Conservation (phyloP, 106 monocot genomes). For the Dioscorea zingiberensis region DNA sequence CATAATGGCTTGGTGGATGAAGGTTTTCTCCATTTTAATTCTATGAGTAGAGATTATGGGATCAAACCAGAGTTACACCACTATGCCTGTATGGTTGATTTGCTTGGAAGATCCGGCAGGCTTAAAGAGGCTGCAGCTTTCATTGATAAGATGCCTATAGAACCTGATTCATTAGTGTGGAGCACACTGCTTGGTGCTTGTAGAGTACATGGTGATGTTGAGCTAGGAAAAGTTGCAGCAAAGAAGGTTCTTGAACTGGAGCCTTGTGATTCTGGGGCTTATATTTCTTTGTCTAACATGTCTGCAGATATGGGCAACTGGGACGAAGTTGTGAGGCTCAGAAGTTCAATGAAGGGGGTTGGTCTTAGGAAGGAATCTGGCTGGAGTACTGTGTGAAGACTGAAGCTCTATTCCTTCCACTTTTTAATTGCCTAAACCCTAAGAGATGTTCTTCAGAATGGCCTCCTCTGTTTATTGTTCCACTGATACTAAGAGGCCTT, state of each 20-base stretch:
- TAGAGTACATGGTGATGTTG: conserved; percentile 56
- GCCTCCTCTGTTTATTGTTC: too few species aligned
- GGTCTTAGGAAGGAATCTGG: conserved; percentile 61
- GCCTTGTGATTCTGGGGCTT: conserved; percentile 37
- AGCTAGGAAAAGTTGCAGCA: conserved; percentile 40
- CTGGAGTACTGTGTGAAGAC: conserved; percentile 39
- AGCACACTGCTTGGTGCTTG: conserved; percentile 66
- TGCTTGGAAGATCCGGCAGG: conserved; percentile 53
- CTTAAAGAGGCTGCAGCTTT: conserved; percentile 51
- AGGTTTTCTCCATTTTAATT: conserved; percentile 45
- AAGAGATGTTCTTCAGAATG: too few species aligned
- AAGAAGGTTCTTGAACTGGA: conserved; percentile 48
- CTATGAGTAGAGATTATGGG: conserved; percentile 42
- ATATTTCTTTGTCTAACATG: conserved; percentile 56
- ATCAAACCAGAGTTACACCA: conserved; percentile 46
- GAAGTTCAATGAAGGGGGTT: conserved; percentile 37
- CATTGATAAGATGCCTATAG: conserved; percentile 42
- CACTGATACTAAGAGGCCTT: too few species aligned
- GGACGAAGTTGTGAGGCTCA: conserved; percentile 49
- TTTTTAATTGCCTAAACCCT: too few species aligned
- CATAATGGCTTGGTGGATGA: conserved; percentile 57
- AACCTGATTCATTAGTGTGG: conserved; percentile 47
- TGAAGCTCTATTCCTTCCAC: too few species aligned
- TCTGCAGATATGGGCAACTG: conserved; percentile 59
- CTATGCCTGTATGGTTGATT: conserved; percentile 61